Base-by-base conservation (phyloP, 495 filamentous ascomycete genomes). In the Penicillium macrosclerotiorum region DNA sequence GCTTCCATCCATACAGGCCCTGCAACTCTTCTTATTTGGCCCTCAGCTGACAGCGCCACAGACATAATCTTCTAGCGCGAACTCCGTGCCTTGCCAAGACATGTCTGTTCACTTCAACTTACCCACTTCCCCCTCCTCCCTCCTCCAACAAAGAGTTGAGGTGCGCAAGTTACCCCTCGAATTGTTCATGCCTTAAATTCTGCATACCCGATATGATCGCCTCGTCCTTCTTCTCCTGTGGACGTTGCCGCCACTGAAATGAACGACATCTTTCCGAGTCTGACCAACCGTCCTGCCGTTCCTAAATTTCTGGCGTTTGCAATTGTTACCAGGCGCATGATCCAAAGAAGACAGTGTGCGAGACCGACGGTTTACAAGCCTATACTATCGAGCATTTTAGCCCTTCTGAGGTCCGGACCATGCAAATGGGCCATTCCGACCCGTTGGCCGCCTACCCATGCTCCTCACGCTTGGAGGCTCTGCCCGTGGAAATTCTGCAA, bases 401-500 rank as follows among this genome's bases (percentile, higher is more conserved):
- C 9, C 7, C 18, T 20, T 34, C 16, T 13, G 14, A 17, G 14
- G 19, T 18, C n/a, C 13, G 18, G 19, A 37, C 8, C 8, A 22
- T 20, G 35, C 57, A 52, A 52, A 55, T 59, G 52, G 34, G 45
- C 26, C 36, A 14, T 14, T 26, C 35, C 19, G 39, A 47, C 39
- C 42, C 43, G 23, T 42, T 56, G 51, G 24, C 41, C 30, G 32
- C 29, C 47, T 37, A 35, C 16, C 38, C 35, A 16, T 51, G 39
- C 50, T 72, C 69, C 46, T 73, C 71, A 23, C 57, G 39, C 30
- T 65, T 82, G 3, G 79, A 82, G 49, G 50, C 49, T 19, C 62
- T 82, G 2, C 79, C 77, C 8, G 67, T 65, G 8, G 79, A 82
- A 51, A 55, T 82, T 17, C 42, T 82, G 7, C 65, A 79, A 52